Base-by-base conservation (phyloP, 495 filamentous ascomycete genomes). In the Xylaria intraflava region DNA sequence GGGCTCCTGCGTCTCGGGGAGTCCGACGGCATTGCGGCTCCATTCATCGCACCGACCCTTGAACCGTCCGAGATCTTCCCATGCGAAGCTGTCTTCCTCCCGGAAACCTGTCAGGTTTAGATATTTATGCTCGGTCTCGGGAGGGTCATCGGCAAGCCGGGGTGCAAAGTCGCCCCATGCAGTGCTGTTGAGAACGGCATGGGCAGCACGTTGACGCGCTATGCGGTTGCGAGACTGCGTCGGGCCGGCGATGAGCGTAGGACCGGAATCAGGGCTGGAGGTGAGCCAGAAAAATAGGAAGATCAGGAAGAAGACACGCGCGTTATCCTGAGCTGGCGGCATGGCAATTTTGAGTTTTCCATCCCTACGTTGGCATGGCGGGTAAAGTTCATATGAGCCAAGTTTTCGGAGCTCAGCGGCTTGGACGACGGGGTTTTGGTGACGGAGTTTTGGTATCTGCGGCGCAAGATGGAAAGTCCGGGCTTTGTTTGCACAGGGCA, bases 91-190 rank as follows among this genome's bases (percentile, higher is more conserved):
- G 65, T 94, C 85, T 31, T 83, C 79, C 52, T 83, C 72, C 47
- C 85, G 77, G 20, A 91, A 80, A 2, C 90, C 90, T 12, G 85
- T 83, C 53, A 92, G 70, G 51, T 94, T 92, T 53, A 94, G 71
- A 74, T 83, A 91, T 55, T 72, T 72, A 55, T 76, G 68, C 38
- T 57, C 49, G 24, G 55, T 51, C 42, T 58, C 55, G 49, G 55
- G 55, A 44, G 58, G 56, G 6, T 67, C 64, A 22, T 65, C 59
- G 36, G 56, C 50, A 30, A 53, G 62, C 20, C 59, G 61, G 4
- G 84, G 78, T 50, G 83, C 67, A 53, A 93, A 88, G 66, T 88
- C 87, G 50, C 83, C 82, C 78, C 89, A 93, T 55, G 71, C 70
- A 17, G 88, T 85, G 55, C 73, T 78, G 61, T 89, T 88, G 22